Evolutionary conservation across 345 rosid genomes (phyloP).

Genomic region (Moringa oleifera): DNA sequence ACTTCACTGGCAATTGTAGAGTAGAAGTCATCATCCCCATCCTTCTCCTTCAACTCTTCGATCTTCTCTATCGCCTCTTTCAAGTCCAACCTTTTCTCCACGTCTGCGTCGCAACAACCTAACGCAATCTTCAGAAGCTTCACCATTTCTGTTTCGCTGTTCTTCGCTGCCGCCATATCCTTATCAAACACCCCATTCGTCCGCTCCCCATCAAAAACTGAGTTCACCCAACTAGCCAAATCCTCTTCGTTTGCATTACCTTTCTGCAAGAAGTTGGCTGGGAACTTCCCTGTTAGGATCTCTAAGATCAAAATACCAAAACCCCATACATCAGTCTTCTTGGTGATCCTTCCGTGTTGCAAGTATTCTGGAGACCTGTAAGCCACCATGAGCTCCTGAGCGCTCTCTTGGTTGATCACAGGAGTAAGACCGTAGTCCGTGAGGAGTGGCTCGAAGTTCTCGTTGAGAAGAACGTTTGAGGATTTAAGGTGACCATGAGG

Average conservation of each 20-base stretch:
- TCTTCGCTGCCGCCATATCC: conserved; percentile 36
- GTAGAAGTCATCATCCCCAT: conserved; percentile 47
- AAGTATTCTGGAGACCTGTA: conserved; percentile 83
- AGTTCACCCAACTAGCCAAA: conserved; percentile 50
- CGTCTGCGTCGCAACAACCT: conserved; percentile 56
- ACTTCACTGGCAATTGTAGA: conserved; percentile 50
- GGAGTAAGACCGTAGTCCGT: conserved; percentile 71
- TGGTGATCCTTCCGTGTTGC: conserved; percentile 56
- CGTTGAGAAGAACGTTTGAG: conserved; percentile 60
- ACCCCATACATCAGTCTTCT: conserved; percentile 87
- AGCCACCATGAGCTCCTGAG: conserved; percentile 78
- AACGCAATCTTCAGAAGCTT: conserved; percentile 62
- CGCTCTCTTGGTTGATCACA: conserved; percentile 67
- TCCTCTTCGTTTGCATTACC: conserved; percentile 37
- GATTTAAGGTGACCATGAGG: conserved; percentile 96
- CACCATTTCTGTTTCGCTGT: conserved; percentile 38
- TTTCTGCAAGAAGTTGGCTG: conserved; percentile 41
- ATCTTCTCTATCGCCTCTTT: conserved; percentile 59
- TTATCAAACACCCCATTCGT: conserved; percentile 42
- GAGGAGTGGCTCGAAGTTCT: conserved; percentile 54
- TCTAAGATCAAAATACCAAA: conserved; percentile 74
- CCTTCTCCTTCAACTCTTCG: conserved; percentile 49
- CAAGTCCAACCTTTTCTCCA: conserved; percentile 75
- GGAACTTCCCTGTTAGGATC: conserved; percentile 62
- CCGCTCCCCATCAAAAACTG: conserved; percentile 25